phyloP scores from a whole-genome alignment of 139 green algal species.

The Chlorokybus atmophyticus region DNA sequence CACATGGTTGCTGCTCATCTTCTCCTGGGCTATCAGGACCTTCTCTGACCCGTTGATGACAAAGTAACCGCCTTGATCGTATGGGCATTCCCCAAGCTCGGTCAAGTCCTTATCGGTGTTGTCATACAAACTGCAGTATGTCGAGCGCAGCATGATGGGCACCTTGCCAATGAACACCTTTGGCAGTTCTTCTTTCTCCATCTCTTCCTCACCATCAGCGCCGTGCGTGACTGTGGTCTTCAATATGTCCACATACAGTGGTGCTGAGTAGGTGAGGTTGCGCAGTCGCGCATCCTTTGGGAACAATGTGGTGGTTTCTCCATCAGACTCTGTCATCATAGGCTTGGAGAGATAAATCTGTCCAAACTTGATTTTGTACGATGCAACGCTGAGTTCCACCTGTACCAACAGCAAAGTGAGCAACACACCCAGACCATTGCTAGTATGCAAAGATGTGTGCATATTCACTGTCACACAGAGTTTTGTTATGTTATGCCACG shows the following conservation, averaged over 20 bases:
- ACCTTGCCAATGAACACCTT: conserved; percentile 93
- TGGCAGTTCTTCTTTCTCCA: conserved; percentile 34
- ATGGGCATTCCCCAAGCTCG: conserved; percentile 87
- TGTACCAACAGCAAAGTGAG: background rate
- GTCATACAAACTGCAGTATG: conserved; percentile 76
- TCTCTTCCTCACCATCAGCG: conserved; percentile 35
- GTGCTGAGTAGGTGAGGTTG: conserved; percentile 93
- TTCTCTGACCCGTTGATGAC: conserved; percentile 98
- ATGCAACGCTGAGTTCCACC: conserved; percentile 8
- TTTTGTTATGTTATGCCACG: background rate
- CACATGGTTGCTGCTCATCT: conserved; percentile 95
- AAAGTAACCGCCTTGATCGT: conserved; percentile 97
- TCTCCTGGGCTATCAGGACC: conserved; percentile 96
- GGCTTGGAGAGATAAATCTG: conserved; percentile 93
- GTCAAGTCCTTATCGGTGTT: conserved; percentile 66
- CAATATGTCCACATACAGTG: conserved; percentile 85
- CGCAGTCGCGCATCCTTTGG: conserved; percentile 86
- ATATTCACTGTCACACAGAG: background rate
- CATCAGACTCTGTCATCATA: conserved; percentile 81
- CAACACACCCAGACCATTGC: background rate
- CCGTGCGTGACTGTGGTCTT: conserved; percentile 48
- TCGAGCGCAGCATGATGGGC: conserved; percentile 93
- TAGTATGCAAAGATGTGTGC: too few relatives aligned
- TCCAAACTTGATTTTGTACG: conserved; percentile 64
- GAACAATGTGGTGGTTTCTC: conserved; percentile 75